Evolutionary conservation across 768 basidiomycete genomes (phyloP), one percentile per base, ranked within the genome.

Genomic region (Macrolepiota dolichaula): DNA sequence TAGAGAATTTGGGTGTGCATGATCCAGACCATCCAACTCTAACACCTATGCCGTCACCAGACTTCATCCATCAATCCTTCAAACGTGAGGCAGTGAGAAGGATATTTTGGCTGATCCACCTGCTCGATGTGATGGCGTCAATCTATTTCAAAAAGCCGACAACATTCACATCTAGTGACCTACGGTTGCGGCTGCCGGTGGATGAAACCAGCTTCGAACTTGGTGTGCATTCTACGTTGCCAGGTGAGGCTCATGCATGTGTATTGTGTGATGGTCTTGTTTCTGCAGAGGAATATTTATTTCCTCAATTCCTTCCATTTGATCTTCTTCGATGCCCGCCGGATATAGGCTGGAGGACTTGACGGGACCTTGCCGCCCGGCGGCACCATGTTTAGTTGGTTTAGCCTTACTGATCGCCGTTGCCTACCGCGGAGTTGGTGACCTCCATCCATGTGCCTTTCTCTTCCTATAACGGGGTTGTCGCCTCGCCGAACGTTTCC

Each of bases 151-250:
- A 79, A 69, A 77, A 76, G 59, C 76, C 79, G 19, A 73, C 75
- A 38, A 73, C 75, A 35, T 73, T 75, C 60, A 72, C 74, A 40
- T 77, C 79, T 36, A 71, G 74, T 44, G 82, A 88, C 61, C 71
- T 84, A 60, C 79, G 78, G 37, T 79, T 92, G 46, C 83, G 87
- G 52, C 76, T 93, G 37, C 91, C 91, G n/a, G 84, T 86, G 7
- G 90, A 92, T 68, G 91, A 93, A 72, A 85, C 89, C 9, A 87
- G 83, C 70, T 93, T 92, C 67, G 91, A 93, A 71, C 74, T 93
- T 59, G 84, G 83, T 27, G 83, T 84, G 25, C 79, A 84, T 70
- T 80, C 82, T 51, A 81, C 79, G 53, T 71, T 81, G 51, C 81
- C 82, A 63, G 82, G 82, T 82, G 66, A 67, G 76, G 75, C 63